Evolutionary conservation across 257 asterid genomes (phyloP).

Genomic region (Nyctanthes arbortristis): DNA sequence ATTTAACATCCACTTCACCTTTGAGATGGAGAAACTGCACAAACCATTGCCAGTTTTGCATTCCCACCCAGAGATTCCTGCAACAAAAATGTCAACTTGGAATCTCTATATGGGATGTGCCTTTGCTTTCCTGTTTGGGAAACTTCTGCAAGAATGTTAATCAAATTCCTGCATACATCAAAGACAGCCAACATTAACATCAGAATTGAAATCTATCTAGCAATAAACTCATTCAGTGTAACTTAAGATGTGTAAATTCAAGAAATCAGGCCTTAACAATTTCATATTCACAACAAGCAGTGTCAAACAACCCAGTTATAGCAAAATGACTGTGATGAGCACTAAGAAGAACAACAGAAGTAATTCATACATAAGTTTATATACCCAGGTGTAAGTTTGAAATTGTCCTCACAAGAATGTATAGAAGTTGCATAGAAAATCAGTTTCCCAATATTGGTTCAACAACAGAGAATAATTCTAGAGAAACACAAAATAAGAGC

Average conservation of each 20-base stretch:
- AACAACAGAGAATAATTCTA: too few species aligned
- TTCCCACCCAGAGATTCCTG: slow-evolving; percentile 99
- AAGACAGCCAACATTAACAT: slow-evolving; percentile 28
- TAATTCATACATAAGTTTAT: not conserved
- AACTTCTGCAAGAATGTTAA: slow-evolving; percentile 94
- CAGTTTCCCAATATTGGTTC: not conserved
- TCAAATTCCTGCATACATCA: slow-evolving; percentile 71
- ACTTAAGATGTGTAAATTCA: slow-evolving; percentile 2
- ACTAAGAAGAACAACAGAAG: too few species aligned
- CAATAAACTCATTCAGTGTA: not conserved
- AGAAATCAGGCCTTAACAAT: slow-evolving; percentile 10
- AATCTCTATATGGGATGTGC: slow-evolving; percentile 97
- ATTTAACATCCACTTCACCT: slow-evolving; percentile 48
- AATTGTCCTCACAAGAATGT: not conserved
- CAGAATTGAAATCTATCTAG: slow-evolving; percentile 5
- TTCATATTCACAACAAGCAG: too few species aligned
- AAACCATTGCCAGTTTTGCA: slow-evolving; percentile 96
- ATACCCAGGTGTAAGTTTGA: not conserved
- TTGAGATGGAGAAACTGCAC: slow-evolving; percentile 90
- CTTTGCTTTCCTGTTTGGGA: slow-evolving; percentile 95
- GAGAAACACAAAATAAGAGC: not conserved
- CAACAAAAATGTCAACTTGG: slow-evolving; percentile 90
- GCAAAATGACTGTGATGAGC: too few species aligned
- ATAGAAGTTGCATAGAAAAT: not conserved
- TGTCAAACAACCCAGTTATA: too few species aligned